A percentile compares a stretch with the other conserved stretches of the same genome.
Evolutionary conservation across 2,329 filamentous ascomycete species (phyloP).

Genomic region (Aspergillus arachidicola): DNA sequence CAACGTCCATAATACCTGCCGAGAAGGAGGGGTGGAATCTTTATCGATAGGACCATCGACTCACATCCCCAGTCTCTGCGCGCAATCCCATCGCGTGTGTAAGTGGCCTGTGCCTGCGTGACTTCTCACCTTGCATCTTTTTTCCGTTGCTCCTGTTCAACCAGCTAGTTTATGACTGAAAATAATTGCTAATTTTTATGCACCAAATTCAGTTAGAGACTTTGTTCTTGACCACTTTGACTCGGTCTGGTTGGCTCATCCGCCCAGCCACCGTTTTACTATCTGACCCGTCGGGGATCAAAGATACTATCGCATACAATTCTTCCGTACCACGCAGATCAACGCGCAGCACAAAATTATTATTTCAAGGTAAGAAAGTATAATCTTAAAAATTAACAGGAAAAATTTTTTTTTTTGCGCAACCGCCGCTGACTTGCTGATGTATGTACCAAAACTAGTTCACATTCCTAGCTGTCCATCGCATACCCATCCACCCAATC

Average conservation of each 20-base stretch:
- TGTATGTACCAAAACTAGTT: slow-evolving; percentile 18
- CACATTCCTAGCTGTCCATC: slow-evolving; percentile 24
- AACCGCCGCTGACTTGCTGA: slow-evolving; percentile 10
- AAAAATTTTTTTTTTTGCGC: slow-evolving; percentile 1
- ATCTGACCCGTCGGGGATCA: slow-evolving; percentile 6
- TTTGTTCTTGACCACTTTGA: not conserved
- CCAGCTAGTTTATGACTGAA: slow-evolving; percentile 1
- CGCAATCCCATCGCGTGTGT: slow-evolving; percentile 10
- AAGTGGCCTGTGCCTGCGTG: slow-evolving; percentile 35
- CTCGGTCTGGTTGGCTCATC: slow-evolving; percentile 16
- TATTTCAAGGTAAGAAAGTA: slow-evolving; percentile 1
- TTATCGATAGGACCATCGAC: slow-evolving; percentile 34
- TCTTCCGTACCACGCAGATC: slow-evolving; percentile 17
- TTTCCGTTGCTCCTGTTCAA: slow-evolving; percentile 10
- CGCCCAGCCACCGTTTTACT: slow-evolving; percentile 28
- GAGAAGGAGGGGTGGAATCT: slow-evolving; percentile 30
- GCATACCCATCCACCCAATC: slow-evolving; percentile 23
- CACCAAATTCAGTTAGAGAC: slow-evolving; percentile 9
- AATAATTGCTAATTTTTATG: not conserved
- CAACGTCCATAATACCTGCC: not conserved
- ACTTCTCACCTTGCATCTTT: slow-evolving; percentile 15
- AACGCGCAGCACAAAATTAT: slow-evolving; percentile 12
- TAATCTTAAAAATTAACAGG: slow-evolving; percentile 1
- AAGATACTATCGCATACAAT: slow-evolving; percentile 3
- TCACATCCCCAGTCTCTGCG: slow-evolving; percentile 16